A percentile compares a stretch with the other conserved stretches of the same genome.
Evolutionary conservation across 164 flowering plant genomes (phyloP).

Genomic region (Chloranthus sessilifolius): DNA sequence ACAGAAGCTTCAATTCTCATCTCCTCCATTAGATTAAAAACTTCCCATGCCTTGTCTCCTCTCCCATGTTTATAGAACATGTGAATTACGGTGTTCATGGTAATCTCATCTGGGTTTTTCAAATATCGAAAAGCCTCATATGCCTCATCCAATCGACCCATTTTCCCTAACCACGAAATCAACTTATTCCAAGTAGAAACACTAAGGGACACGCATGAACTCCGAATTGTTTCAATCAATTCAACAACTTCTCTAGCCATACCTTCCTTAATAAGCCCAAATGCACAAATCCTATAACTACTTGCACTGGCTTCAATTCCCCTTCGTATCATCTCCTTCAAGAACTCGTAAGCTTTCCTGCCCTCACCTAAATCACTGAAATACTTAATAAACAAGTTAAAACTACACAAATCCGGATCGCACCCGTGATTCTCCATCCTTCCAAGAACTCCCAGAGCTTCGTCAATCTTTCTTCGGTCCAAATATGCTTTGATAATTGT

Average conservation of each 20-base stretch:
- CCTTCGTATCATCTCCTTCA: conserved; percentile 13
- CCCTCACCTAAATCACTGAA: conserved; percentile 23
- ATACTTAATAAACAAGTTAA: conserved; percentile 19
- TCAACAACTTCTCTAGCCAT: conserved; percentile 16
- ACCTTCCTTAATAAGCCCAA: conserved; percentile 22
- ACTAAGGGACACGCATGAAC: conserved; percentile 4
- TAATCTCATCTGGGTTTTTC: conserved; percentile 16
- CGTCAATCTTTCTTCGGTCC: conserved; percentile 10
- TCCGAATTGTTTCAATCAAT: conserved; percentile 10
- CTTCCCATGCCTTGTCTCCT: conserved; percentile 16
- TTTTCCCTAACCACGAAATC: conserved; percentile 13
- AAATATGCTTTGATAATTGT: conserved; percentile 19
- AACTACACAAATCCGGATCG: conserved; percentile 20
- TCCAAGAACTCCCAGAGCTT: conserved; percentile 19
- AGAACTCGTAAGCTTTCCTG: conserved; percentile 11
- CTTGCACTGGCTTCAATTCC: conserved; percentile 15
- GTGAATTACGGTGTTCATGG: conserved; percentile 19
- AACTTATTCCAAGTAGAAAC: conserved; percentile 19
- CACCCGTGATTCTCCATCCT: conserved; percentile 17
- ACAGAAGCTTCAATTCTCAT: conserved; percentile 17
- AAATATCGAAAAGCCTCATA: conserved; percentile 8
- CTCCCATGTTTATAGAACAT: conserved; percentile 18
- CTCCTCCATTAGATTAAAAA: conserved; percentile 13
- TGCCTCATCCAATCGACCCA: conserved; percentile 8
- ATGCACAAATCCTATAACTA: conserved; percentile 13